Base-by-base conservation (phyloP, 202 grass and related monocot genomes). In the Digitaria exilis region DNA sequence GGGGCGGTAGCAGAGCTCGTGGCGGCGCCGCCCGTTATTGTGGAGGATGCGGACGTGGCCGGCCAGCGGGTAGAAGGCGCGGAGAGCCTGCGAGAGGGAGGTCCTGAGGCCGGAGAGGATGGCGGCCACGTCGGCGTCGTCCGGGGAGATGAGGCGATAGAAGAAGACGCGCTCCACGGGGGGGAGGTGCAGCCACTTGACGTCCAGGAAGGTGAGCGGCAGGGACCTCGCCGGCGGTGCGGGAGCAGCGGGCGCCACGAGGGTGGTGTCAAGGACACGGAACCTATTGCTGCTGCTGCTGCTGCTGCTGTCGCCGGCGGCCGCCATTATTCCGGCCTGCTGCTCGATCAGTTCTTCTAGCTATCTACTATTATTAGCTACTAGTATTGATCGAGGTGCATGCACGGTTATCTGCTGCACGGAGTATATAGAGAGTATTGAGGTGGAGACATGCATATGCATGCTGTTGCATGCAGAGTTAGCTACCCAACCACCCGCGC, bases 111-210 rank as follows among this genome's bases (percentile, higher is more conserved):
- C n/a, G 39, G 65, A 5, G n/a, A 69, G 12, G 39, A 69, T 44
- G 65, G 39, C 39, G 65, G 37, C n/a, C 11, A 69, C 65, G 65
- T 69, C 39, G 39, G 65, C 39, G 39, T 44, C 39, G 39, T 44
- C 65, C 65, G 74, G 80, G 11, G 63, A 32, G 12, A n/a, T n/a
- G n/a, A 83, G 82, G 42, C 22, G 41, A 41, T 88, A 84, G 54
- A 88, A 14, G 64, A 88, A 78, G 86, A 84, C 49, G 19, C 86
- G 80, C 42, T 88, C 80, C 0, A 84, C 86, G 13, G 80, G 86
- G 7, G 86, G 80, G 0, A 50, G 13, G 51, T 30, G 2, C 16
- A 65, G 57, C 73, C 52, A 84, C 15, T 69, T 41, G 39, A 84
- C 22, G 31, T 88, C 86, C 11, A 84, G 84, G 65, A 84, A 84